A percentile compares a stretch with the other conserved stretches of the same genome.
Conservation (phyloP, 306 rosid species). For the Leucaena leucocephala region DNA sequence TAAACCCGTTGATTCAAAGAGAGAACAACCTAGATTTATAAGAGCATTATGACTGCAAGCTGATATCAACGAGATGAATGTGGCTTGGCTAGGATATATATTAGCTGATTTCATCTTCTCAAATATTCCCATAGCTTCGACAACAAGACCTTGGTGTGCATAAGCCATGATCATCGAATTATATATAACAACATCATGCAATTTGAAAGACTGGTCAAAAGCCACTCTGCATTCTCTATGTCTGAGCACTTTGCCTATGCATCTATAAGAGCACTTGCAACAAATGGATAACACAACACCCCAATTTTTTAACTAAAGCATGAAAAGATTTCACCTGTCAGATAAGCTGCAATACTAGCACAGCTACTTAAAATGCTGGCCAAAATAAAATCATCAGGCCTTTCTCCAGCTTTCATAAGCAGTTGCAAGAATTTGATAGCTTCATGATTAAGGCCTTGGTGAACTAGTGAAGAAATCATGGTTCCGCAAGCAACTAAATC, state of each 20-base stretch:
- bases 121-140: constrained; percentile 48
- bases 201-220: constrained; percentile 38
- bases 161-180: constrained; percentile 60
- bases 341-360: constrained; percentile 46
- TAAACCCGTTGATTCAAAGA: constrained; percentile 44
- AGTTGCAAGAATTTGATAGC: constrained; percentile 43
- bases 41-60: constrained; percentile 62
- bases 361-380: constrained; percentile 57
- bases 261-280: constrained; percentile 60
- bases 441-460: constrained; percentile 45
- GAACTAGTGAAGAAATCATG: constrained; percentile 54
- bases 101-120: constrained; percentile 48
- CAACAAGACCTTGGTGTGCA: constrained; percentile 57
- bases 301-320: constrained; percentile 50
- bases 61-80: constrained; percentile 55
- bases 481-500: constrained; percentile 54
- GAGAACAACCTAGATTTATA: constrained; percentile 43
- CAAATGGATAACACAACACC: constrained; percentile 48
- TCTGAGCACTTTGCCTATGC: constrained; percentile 69
- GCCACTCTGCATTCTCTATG: constrained; percentile 42
- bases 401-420: constrained; percentile 47
- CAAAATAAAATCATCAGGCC: constrained; percentile 57
- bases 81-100: constrained; percentile 55
- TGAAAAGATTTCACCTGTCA: constrained; percentile 47
- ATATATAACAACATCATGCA: constrained; percentile 48